Evolutionary conservation across 208 protist genomes (phyloP).

Genomic region (Vickermania spadyakhi): DNA sequence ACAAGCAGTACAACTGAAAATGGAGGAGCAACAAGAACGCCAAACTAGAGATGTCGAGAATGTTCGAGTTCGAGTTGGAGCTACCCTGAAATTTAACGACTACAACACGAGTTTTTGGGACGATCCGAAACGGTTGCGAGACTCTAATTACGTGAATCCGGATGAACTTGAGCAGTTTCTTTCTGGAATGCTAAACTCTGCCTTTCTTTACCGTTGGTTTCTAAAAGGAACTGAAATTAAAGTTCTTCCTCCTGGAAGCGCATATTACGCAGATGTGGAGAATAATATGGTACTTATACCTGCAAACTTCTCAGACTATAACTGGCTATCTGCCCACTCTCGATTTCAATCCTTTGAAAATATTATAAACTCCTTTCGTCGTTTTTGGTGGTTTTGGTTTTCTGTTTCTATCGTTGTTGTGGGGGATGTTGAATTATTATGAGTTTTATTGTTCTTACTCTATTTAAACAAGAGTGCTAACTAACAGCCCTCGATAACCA

Average conservation of each 20-base stretch:
- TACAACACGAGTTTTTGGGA: conserved; percentile 80
- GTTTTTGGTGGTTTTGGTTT: conserved; percentile 87
- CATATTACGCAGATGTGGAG: conserved; percentile 63
- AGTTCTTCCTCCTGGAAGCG: conserved; percentile 49
- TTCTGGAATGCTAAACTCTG: conserved; percentile 44
- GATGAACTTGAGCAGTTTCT: conserved; percentile 69
- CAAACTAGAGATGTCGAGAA: conserved; percentile 57
- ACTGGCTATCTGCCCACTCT: conserved; percentile 61
- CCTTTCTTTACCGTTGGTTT: conserved; percentile 79
- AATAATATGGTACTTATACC: conserved; percentile 75
- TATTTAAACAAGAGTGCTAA: no score
- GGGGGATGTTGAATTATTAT: conserved; percentile 80
- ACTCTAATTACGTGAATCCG: conserved; percentile 65
- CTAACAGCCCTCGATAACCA: no score
- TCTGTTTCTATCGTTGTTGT: conserved; percentile 54
- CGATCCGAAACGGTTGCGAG: conserved; percentile 40
- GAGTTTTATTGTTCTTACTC: conserved; percentile 22
- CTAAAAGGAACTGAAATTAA: conserved; percentile 70
- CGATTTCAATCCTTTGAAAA: conserved; percentile 53
- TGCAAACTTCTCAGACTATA: conserved; percentile 81
- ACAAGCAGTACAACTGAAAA: conserved; percentile 78
- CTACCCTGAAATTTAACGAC: conserved; percentile 69
- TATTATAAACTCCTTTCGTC: conserved; percentile 35
- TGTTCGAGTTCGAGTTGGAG: conserved; percentile 60
- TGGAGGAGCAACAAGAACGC: conserved; percentile 77